Evolutionary conservation across 257 asterid genomes (phyloP).

Genomic region (Lithospermum erythrorhizon): DNA sequence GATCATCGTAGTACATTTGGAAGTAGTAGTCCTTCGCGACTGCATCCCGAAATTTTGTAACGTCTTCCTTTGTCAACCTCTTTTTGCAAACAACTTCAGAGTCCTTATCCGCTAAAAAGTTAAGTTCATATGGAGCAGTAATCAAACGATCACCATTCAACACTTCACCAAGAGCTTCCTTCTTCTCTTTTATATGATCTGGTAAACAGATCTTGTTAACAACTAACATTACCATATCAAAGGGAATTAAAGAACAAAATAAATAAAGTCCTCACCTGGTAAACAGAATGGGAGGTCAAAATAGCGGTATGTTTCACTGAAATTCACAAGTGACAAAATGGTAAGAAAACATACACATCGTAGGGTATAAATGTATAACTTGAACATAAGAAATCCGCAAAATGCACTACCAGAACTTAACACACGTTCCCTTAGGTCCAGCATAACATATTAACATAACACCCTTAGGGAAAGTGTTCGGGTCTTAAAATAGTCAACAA

Average conservation of each 20-base stretch:
- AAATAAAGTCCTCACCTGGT: constrained; percentile 23
- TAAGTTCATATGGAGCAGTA: constrained; percentile 29
- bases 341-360: neutral
- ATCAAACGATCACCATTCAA: constrained; percentile 38
- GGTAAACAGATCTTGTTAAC: constrained; percentile 4
- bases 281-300: constrained; percentile 47
- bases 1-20: constrained; percentile 35
- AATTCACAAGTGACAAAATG: constrained; percentile 1
- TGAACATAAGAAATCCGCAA: too few species aligned
- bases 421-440: too few species aligned
- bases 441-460: too few species aligned
- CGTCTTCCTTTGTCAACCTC: constrained; percentile 26
- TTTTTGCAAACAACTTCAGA: constrained; percentile 27
- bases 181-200: constrained; percentile 28
- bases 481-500: too few species aligned
- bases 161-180: constrained; percentile 36
- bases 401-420: too few species aligned
- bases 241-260: neutral
- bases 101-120: constrained; percentile 25
- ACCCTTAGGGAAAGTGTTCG: too few species aligned
- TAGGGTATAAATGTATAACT: too few species aligned
- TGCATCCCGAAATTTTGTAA: constrained; percentile 25
- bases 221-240: neutral
- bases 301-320: constrained; percentile 43
- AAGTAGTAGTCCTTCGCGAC: constrained; percentile 31